Percentiles rank a stretch among this genome's conserved stretches.
phyloP scores from a whole-genome alignment of 208 protist species.

The Trichomonas vaginalis region DNA sequence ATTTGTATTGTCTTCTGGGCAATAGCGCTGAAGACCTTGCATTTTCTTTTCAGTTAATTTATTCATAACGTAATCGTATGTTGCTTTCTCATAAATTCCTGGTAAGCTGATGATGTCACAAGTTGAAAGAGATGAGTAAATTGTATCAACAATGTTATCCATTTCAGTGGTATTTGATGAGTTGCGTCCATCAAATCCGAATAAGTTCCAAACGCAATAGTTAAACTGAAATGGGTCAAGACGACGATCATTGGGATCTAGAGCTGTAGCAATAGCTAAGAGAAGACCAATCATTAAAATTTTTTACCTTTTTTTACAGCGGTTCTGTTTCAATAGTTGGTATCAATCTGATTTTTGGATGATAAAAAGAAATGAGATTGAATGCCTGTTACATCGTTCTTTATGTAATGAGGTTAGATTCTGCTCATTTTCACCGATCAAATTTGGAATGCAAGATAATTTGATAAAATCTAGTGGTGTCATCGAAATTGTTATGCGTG shows the following conservation, averaged over 20 bases:
- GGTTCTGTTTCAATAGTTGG: too few species aligned
- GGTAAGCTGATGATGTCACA: not conserved
- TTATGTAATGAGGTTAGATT: too few species aligned
- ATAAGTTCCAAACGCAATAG: not conserved
- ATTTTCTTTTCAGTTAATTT: not conserved
- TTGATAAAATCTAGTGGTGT: too few species aligned
- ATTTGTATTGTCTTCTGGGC: not conserved
- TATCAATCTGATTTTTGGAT: too few species aligned
- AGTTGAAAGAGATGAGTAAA: not conserved
- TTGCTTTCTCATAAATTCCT: not conserved
- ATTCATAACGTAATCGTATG: not conserved
- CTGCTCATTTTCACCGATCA: too few species aligned
- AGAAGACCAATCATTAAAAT: too few species aligned
- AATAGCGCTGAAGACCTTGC: not conserved
- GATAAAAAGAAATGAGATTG: too few species aligned
- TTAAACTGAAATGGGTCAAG: constrained; percentile 16
- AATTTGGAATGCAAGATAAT: too few species aligned
- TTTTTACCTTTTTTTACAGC: too few species aligned
- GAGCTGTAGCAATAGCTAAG: not conserved
- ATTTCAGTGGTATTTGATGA: not conserved
- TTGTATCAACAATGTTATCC: not conserved
- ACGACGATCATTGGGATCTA: not conserved
- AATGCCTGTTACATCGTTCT: too few species aligned
- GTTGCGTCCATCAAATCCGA: not conserved
- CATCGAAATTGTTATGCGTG: too few species aligned